Evolutionary conservation across 2,329 filamentous ascomycete genomes (phyloP).

Genomic region (Capronia coronata): DNA sequence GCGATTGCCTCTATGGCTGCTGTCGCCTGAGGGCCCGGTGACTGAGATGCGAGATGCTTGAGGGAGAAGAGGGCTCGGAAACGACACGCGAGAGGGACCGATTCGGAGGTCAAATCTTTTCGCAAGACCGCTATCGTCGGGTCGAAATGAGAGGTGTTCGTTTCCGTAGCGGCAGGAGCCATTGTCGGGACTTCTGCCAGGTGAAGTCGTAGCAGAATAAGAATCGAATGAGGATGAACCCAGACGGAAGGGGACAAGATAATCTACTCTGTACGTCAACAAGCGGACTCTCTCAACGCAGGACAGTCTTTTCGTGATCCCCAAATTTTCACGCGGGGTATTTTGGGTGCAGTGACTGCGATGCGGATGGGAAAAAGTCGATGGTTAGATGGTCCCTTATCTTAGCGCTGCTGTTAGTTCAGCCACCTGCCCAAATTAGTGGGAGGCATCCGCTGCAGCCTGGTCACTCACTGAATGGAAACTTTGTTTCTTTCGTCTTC

Average conservation of each 20-base stretch:
- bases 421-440: no score
- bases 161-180: conserved; percentile 23
- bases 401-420: conserved; percentile 8
- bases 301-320: neutral
- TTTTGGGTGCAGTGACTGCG: neutral
- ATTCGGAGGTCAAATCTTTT: conserved; percentile 71
- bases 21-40: conserved; percentile 52
- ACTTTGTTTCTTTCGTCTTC: conserved; percentile 8
- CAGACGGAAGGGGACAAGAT: no score
- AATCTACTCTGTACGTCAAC: no score
- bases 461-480: no score
- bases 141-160: conserved; percentile 35
- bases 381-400: conserved; percentile 1
- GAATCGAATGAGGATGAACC: neutral
- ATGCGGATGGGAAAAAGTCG: neutral
- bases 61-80: conserved; percentile 97
- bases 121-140: conserved; percentile 47
- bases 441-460: no score
- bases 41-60: conserved; percentile 76
- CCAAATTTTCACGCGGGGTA: conserved; percentile 14
- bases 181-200: neutral
- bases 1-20: conserved; percentile 75
- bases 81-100: conserved; percentile 73
- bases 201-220: neutral
- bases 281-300: neutral